Percentiles rank a stretch among this genome's conserved stretches.
Conservation (phyloP, 2,329 filamentous ascomycete species). For the Phoma sp. region DNA sequence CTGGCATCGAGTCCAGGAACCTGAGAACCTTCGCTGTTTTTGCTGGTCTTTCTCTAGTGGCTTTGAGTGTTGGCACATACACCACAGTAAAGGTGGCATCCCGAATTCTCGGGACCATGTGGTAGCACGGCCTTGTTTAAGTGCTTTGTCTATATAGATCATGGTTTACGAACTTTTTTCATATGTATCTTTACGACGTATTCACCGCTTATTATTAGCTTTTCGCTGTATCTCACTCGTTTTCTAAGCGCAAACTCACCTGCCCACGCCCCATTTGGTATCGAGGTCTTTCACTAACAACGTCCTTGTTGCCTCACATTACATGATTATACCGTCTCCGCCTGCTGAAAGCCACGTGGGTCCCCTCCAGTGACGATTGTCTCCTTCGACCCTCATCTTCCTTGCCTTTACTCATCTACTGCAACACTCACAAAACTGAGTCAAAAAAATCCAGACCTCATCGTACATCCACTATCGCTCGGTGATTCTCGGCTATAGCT, state of each 20-base stretch:
- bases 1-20: slow-evolving; percentile 56
- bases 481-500: background rate
- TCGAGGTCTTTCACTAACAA: background rate
- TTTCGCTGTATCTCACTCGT: background rate
- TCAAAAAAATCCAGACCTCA: background rate
- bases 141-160: background rate
- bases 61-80: slow-evolving; percentile 33
- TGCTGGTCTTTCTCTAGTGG: slow-evolving; percentile 40
- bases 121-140: slow-evolving; percentile 15
- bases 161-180: background rate
- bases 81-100: slow-evolving; percentile 35
- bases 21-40: slow-evolving; percentile 55
- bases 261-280: background rate
- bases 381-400: background rate
- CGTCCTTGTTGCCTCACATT: background rate
- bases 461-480: background rate
- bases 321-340: background rate
- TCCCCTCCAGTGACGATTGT: background rate
- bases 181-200: background rate
- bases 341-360: background rate
- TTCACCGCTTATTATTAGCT: background rate
- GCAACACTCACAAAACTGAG: background rate
- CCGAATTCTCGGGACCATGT: slow-evolving; percentile 24
- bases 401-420: background rate
- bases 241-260: background rate